These are phyloP conservation scores for Syzygium grande DNA, from an alignment of 345 rosid species.

Conservation along the genomic window DNA sequence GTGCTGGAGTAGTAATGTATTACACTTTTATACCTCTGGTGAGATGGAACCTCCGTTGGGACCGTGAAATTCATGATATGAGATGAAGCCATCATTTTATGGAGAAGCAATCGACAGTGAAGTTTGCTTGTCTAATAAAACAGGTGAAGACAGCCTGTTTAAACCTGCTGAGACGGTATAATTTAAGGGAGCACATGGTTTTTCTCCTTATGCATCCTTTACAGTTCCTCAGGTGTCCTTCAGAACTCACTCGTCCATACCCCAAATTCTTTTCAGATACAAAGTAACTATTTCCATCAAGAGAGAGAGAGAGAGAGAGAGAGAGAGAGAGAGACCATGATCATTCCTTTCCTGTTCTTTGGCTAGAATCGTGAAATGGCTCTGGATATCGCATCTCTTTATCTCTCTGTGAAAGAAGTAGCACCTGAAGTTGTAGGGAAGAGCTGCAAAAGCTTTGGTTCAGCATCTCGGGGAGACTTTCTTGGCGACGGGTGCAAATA, in stretches of 20 bases:
- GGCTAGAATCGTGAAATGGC: neutral
- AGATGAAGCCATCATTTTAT: neutral
- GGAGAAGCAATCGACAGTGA: neutral
- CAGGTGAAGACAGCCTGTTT: neutral
- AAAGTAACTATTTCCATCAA: neutral
- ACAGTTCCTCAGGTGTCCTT: neutral
- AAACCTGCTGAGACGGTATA: neutral
- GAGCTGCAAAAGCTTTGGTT: constrained; percentile 26
- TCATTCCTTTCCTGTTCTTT: neutral
- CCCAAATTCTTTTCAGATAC: neutral
- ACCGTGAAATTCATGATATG: neutral
- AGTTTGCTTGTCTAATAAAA: neutral
- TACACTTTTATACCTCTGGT: neutral
- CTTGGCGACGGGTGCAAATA: constrained; percentile 35
- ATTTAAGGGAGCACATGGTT: neutral
- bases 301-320: neutral
- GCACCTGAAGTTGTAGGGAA: constrained; percentile 27
- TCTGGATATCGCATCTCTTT: neutral
- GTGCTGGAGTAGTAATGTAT: neutral
- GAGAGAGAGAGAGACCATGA: neutral
- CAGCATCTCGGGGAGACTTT: constrained; percentile 17
- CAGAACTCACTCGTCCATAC: neutral
- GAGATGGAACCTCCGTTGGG: neutral
- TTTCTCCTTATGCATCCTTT: neutral
- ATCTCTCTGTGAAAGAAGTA: neutral